These are phyloP conservation scores for Zygnema circumcarinatum DNA, from an alignment of 139 green algal species.

Conservation along the genomic window DNA sequence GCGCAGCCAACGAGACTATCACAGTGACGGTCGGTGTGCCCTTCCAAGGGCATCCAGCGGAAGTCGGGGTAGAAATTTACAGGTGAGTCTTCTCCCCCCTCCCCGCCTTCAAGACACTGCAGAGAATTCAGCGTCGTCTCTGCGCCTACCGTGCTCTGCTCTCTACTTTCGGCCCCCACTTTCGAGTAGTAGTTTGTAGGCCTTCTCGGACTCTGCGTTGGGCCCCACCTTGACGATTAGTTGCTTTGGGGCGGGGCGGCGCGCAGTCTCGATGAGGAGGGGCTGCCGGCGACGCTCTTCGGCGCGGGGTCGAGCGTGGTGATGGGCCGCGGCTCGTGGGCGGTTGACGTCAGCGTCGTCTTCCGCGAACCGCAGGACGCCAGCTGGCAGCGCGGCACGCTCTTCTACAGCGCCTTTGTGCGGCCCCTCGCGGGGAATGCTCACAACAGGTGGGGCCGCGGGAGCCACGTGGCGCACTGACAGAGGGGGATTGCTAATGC, in stretches of 20 bases:
- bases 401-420: constrained; percentile 19
- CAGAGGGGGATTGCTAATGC: too few species aligned
- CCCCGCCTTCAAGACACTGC: background rate
- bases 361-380: constrained; percentile 5
- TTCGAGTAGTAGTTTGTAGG: too few species aligned
- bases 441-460: background rate
- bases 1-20: constrained; percentile 17
- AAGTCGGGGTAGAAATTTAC: constrained; percentile 25
- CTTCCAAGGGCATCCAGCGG: background rate
- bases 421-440: background rate
- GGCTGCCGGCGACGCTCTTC: background rate
- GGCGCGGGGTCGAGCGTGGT: background rate
- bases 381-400: constrained; percentile 4
- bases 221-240: background rate
- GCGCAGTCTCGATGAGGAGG: background rate
- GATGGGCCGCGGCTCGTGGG: background rate
- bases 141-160: too few species aligned
- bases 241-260: background rate
- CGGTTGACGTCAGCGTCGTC: background rate
- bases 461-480: too few species aligned
- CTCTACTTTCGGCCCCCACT: too few species aligned
- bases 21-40: constrained; percentile 1
- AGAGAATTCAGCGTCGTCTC: background rate
- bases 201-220: too few species aligned
- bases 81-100: background rate